Percentiles rank a stretch among this genome's conserved stretches.
These are phyloP conservation scores for Cymodocea nodosa DNA, from an alignment of 116 monocot genomes.

Conservation along the genomic window DNA sequence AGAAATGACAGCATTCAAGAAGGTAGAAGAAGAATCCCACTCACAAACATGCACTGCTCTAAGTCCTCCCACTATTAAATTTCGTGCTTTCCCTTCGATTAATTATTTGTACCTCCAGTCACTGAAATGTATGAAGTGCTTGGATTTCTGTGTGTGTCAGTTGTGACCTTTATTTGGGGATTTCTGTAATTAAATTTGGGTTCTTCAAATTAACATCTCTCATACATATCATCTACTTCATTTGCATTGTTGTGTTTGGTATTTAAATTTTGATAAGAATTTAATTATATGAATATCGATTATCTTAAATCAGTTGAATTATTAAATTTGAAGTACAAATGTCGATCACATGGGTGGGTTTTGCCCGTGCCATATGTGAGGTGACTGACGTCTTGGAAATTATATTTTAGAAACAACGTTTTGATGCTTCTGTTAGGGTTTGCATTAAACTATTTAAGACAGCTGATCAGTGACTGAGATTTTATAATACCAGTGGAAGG, in stretches of 20 bases:
- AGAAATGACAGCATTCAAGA: neutral
- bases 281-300: no score
- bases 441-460: neutral
- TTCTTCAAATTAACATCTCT: neutral
- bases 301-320: no score
- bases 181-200: neutral
- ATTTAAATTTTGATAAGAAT: no score
- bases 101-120: neutral
- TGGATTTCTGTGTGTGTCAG: slow-evolving; percentile 1
- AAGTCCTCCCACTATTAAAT: neutral
- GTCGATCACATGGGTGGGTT: neutral
- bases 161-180: neutral
- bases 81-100: neutral
- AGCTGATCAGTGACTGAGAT: neutral
- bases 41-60: slow-evolving; percentile 1
- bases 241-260: no score
- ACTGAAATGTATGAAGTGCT: slow-evolving; percentile 3
- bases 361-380: neutral
- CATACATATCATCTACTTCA: no score
- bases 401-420: neutral
- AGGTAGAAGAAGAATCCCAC: neutral
- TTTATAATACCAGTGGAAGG: neutral
- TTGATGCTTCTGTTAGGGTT: slow-evolving; percentile 5
- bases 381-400: neutral
- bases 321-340: neutral